Conservation (phyloP, 768 basidiomycete genomes). For the Kwoniella sp. region DNA sequence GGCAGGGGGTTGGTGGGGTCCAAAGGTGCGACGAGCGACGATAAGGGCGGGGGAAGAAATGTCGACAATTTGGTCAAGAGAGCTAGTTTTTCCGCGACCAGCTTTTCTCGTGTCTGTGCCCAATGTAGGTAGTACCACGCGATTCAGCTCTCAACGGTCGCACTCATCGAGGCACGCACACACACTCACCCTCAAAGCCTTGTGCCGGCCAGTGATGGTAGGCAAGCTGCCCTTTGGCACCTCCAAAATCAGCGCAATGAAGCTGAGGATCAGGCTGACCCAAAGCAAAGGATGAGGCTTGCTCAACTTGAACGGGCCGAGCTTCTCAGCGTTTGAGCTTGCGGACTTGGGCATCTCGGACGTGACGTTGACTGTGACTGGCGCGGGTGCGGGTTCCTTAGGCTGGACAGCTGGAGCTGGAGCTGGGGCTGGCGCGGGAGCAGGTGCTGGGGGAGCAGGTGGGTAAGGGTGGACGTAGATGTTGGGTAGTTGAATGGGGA, state of each 20-base stretch:
- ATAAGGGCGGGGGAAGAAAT: slow-evolving; percentile 46
- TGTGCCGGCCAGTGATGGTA: slow-evolving; percentile 46
- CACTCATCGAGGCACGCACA: too few species aligned
- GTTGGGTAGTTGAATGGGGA: slow-evolving; percentile 41
- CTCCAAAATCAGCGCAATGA: slow-evolving; percentile 38
- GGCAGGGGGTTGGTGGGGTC: slow-evolving; percentile 12
- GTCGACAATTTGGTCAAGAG: slow-evolving; percentile 42
- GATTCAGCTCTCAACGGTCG: too few species aligned
- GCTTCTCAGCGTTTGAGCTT: slow-evolving; percentile 1
- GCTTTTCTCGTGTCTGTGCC: slow-evolving; percentile 33
- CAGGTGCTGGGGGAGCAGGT: slow-evolving; percentile 12
- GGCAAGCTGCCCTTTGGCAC: slow-evolving; percentile 48
- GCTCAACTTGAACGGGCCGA: slow-evolving; percentile 26
- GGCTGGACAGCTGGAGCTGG: not conserved
- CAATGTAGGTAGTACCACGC: too few species aligned
- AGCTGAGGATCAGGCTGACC: slow-evolving; percentile 39
- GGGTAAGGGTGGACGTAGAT: slow-evolving; percentile 42
- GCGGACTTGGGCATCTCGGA: slow-evolving; percentile 1
- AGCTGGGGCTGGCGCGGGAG: not conserved
- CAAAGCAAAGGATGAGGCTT: slow-evolving; percentile 45
- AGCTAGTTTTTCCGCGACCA: slow-evolving; percentile 33
- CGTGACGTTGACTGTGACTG: slow-evolving; percentile 18
- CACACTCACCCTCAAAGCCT: slow-evolving; percentile 42
- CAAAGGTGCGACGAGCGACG: slow-evolving; percentile 26
- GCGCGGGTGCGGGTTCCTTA: slow-evolving; percentile 12